Conservation (phyloP, 2,329 filamentous ascomycete genomes). For the Aspergillus fumigatiaffinis region DNA sequence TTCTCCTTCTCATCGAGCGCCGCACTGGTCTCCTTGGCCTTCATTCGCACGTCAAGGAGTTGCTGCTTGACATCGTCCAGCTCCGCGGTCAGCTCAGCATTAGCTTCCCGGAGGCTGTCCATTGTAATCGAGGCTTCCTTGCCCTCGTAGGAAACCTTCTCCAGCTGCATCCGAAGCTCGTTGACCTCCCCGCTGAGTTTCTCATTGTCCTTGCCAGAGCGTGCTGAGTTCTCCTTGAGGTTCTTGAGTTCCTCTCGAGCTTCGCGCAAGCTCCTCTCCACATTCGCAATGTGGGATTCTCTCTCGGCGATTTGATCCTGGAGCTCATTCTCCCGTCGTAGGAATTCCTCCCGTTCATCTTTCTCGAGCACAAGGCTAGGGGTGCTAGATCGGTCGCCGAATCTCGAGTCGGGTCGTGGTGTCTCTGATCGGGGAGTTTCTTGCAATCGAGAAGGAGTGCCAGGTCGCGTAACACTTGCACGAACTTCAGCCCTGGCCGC, state of each 20-base stretch:
- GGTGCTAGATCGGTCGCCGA: conserved; percentile 80
- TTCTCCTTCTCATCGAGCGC: conserved; percentile 95
- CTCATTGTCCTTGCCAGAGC: conserved; percentile 86
- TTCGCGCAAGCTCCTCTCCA: conserved; percentile 76
- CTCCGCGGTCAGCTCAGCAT: conserved; percentile 84
- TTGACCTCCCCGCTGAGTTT: conserved; percentile 80
- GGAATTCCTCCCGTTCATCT: conserved; percentile 93
- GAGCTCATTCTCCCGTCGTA: conserved; percentile 91
- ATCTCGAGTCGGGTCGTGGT: conserved; percentile 58
- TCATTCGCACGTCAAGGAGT: conserved; percentile 93
- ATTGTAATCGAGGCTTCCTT: conserved; percentile 97
- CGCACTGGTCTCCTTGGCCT: conserved; percentile 85
- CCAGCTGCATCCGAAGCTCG: conserved; percentile 92
- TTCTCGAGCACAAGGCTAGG: conserved; percentile 87
- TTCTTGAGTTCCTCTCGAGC: conserved; percentile 80
- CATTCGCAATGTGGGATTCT: conserved; percentile 73
- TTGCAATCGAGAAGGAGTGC: conserved; percentile 40
- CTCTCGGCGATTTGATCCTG: conserved; percentile 95
- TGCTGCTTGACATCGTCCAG: conserved; percentile 95
- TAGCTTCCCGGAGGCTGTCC: conserved; percentile 95
- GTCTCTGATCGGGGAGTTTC: conserved; percentile 54
- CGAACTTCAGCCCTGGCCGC: conserved; percentile 47
- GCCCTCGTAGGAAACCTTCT: conserved; percentile 91
- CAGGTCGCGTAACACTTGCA: conserved; percentile 40
- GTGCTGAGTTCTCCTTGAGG: conserved; percentile 80